Percentiles rank a stretch among this genome's conserved stretches.
These are phyloP conservation scores for Trichoderma arundinaceum DNA, from an alignment of 2,329 filamentous ascomycete genomes.

Conservation along the genomic window DNA sequence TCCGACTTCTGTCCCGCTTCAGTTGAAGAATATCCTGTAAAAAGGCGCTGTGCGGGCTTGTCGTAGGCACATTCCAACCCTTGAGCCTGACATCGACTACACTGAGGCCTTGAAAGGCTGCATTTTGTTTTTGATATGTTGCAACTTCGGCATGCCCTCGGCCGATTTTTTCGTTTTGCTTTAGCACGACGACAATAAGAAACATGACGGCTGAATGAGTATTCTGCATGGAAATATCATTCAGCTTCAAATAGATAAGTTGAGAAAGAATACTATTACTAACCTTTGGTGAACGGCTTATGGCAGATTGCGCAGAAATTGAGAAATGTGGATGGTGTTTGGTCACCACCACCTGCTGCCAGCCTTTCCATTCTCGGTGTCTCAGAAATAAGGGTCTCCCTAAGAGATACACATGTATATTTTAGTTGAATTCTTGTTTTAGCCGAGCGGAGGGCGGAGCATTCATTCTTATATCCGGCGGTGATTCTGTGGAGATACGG, in stretches of 20 bases:
- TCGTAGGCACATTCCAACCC: conserved; percentile 3
- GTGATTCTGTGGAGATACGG: no score
- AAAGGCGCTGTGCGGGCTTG: not conserved
- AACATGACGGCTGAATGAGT: conserved; percentile 9
- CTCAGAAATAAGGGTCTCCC: no score
- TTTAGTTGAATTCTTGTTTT: no score
- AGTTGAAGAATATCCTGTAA: no score
- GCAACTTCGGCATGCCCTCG: not conserved
- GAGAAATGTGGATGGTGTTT: not conserved
- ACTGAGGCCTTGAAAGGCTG: not conserved
- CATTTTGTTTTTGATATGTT: conserved; percentile 1
- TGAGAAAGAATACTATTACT: not conserved
- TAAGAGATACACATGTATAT: no score
- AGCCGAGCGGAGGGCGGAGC: no score
- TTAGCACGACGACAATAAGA: conserved; percentile 11
- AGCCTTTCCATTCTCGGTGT: no score
- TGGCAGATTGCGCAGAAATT: not conserved
- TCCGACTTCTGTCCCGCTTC: not conserved
- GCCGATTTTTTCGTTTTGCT: not conserved
- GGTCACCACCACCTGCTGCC: no score
- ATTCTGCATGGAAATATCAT: not conserved
- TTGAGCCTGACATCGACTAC: conserved; percentile 11
- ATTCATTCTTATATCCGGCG: no score
- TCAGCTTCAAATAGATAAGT: not conserved
- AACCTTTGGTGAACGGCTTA: conserved; percentile 1